These are phyloP conservation scores for Forsythia suspensa DNA, from an alignment of 257 asterid species.

Conservation along the genomic window DNA sequence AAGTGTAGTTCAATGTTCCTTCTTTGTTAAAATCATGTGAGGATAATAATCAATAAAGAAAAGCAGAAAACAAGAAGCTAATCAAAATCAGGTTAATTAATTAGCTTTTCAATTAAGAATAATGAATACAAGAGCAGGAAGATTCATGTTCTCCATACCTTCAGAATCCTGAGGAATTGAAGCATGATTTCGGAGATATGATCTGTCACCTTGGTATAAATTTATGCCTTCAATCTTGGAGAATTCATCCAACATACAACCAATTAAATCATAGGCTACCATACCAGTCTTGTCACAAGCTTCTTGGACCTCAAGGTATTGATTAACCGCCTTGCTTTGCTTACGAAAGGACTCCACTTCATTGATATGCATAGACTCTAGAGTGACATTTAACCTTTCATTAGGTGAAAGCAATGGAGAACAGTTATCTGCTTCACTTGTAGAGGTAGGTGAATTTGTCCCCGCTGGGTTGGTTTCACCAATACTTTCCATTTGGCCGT, in stretches of 20 bases:
- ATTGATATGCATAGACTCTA: slow-evolving; percentile 26
- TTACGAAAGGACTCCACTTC: slow-evolving; percentile 26
- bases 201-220: slow-evolving; percentile 38
- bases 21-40: background rate
- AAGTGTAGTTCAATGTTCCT: background rate
- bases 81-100: slow-evolving; percentile 5
- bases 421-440: slow-evolving; percentile 22
- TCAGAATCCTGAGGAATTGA: slow-evolving; percentile 34
- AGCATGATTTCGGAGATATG: slow-evolving; percentile 49
- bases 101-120: background rate
- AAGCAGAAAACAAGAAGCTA: background rate
- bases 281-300: slow-evolving; percentile 78
- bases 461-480: slow-evolving; percentile 52
- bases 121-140: slow-evolving; percentile 8
- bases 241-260: slow-evolving; percentile 52
- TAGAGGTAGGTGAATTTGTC: slow-evolving; percentile 29
- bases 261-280: slow-evolving; percentile 57
- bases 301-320: slow-evolving; percentile 75
- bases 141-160: slow-evolving; percentile 35
- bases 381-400: slow-evolving; percentile 22
- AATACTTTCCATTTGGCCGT: slow-evolving; percentile 48
- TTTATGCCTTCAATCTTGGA: slow-evolving; percentile 43
- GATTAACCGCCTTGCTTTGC: slow-evolving; percentile 35
- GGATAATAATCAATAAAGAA: slow-evolving; percentile 1
- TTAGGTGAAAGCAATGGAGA: slow-evolving; percentile 31